Evolutionary conservation across 257 asterid species (phyloP), one percentile per base, ranked within the genome.

Genomic region (Fraxinus pennsylvanica): DNA sequence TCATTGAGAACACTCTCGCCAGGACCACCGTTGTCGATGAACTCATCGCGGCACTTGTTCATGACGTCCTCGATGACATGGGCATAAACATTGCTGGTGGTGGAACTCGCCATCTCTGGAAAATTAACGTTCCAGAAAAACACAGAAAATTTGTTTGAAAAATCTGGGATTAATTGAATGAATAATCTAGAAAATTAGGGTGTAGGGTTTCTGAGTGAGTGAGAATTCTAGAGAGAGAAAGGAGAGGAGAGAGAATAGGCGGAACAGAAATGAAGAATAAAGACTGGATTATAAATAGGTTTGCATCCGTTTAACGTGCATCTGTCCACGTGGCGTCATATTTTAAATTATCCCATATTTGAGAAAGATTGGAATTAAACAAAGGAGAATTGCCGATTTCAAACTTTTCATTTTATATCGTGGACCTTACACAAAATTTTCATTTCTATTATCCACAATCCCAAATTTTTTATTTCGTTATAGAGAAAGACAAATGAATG

Each of bases 51-150:
- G 76, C 90, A 91, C 88, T 94, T 94, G 89, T 76, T 91, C 87
- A 94, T 88, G 72, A 92, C 99, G 83, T 94, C 99, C 78, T 90
- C 99, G 78, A 94, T 94, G 78, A 94, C 97, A 59, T 89, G 89
- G 84, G 88, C 76, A 81, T 94, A 94, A 35, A 94, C 92, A 81
- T 76, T 88, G 85, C 96, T 92, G 61, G 97, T 94, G 78, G 88
- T 78, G 17, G 94, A 83, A 84, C 89, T 91, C 71, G 94, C 93
- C 99, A 92, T 94, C 54, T 19, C 72, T 39, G 35, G 72, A 39
- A 68, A 74, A 80, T 63, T 39, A 66, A 85, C 81, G 72, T 65
- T 72, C 50, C 66, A 52, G 47, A 52, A 32, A 22, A 59, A 71
- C 25, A 19, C n/a, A 79, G 41, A 47, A 69, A 68, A 12, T 1